Evolutionary conservation across 352 stramenopile genomes (phyloP).

Genomic region (Globisporangium solare): DNA sequence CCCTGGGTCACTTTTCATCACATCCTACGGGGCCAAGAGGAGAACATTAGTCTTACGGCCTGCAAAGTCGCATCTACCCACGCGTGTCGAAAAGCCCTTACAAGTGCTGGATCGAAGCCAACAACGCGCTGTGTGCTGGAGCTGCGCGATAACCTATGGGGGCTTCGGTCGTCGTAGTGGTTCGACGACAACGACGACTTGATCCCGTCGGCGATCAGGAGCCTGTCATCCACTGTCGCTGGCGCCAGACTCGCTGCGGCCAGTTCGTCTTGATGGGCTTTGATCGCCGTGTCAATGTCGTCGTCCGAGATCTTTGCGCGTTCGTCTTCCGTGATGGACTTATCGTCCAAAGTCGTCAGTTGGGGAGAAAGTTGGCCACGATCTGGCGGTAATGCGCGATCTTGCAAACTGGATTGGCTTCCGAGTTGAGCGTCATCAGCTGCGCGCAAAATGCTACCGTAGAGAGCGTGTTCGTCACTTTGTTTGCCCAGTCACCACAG

Average conservation of each 20-base stretch:
- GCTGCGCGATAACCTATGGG: conserved; percentile 23
- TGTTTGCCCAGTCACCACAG: background rate
- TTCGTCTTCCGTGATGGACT: conserved; percentile 32
- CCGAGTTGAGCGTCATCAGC: conserved; percentile 53
- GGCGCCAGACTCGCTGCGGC: background rate
- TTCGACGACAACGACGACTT: conserved; percentile 4
- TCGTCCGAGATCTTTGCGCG: conserved; percentile 38
- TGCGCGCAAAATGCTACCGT: conserved; percentile 56
- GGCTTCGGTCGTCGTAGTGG: conserved; percentile 16
- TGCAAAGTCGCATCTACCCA: background rate
- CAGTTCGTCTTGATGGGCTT: conserved; percentile 18
- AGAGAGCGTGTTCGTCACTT: background rate
- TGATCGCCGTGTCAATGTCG: conserved; percentile 44
- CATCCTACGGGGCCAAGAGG: conserved; percentile 11
- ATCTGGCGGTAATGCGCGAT: conserved; percentile 61
- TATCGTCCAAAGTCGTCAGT: conserved; percentile 51
- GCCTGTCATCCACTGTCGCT: conserved; percentile 8
- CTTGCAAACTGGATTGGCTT: conserved; percentile 59
- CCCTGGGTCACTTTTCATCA: conserved; percentile 40
- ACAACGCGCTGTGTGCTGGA: conserved; percentile 21
- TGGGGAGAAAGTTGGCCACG: conserved; percentile 68
- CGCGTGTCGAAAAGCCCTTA: conserved; percentile 2
- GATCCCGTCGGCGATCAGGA: conserved; percentile 18
- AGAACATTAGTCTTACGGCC: background rate
- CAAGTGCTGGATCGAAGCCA: conserved; percentile 7